These are phyloP conservation scores for Stygiomarasmius scandens DNA, from an alignment of 1,284 basidiomycete genomes.

Conservation along the genomic window DNA sequence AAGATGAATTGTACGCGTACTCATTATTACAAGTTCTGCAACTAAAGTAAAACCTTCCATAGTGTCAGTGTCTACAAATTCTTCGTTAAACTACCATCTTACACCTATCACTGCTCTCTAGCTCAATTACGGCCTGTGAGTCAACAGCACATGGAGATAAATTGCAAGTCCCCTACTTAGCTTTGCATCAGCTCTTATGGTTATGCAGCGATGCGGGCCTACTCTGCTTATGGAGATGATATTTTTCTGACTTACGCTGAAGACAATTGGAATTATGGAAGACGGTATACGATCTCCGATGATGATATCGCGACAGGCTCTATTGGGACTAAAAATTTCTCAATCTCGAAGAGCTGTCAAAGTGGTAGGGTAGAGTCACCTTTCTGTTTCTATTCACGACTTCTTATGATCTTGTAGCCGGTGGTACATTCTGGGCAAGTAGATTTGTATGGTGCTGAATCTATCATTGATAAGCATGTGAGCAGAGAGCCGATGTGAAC, in stretches of 20 bases:
- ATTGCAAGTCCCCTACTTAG: too few relatives aligned
- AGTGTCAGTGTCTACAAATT: too few relatives aligned
- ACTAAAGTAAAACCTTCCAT: neutral
- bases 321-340: neutral
- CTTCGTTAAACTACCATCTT: too few relatives aligned
- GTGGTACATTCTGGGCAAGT: constrained; percentile 1
- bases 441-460: neutral
- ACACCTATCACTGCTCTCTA: too few relatives aligned
- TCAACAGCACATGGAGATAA: neutral
- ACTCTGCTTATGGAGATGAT: constrained; percentile 3
- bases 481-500: neutral
- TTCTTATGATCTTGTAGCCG: neutral
- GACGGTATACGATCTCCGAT: constrained; percentile 4
- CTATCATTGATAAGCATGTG: neutral
- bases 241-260: constrained; percentile 4
- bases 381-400: neutral
- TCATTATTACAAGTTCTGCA: neutral
- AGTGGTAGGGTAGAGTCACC: constrained; percentile 3
- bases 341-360: neutral
- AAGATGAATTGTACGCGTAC: constrained; percentile 2
- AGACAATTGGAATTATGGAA: constrained; percentile 2
- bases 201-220: constrained; percentile 8
- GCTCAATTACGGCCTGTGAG: constrained; percentile 3
- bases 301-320: neutral
- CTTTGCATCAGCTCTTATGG: constrained; percentile 5